A percentile compares a stretch with the other conserved stretches of the same genome.
Evolutionary conservation across 2,329 filamentous ascomycete genomes (phyloP).

Genomic region (Huntiella moniliformis): DNA sequence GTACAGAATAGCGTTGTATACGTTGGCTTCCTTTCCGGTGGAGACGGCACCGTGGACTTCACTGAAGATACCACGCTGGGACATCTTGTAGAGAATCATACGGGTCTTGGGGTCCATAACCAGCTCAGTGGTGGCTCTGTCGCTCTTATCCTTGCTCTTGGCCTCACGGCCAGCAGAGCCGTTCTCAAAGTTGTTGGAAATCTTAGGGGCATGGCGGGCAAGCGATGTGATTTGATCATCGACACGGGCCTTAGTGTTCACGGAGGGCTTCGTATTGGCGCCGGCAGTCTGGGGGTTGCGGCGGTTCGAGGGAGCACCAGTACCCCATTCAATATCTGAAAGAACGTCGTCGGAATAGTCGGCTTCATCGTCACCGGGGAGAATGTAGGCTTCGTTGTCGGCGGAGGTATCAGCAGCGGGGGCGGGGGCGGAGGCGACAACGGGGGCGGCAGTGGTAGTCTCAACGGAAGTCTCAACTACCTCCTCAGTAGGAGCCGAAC

Average conservation of each 20-base stretch:
- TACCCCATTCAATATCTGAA: slow-evolving; percentile 14
- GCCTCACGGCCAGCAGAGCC: slow-evolving; percentile 20
- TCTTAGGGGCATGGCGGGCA: slow-evolving; percentile 63
- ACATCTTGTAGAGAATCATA: slow-evolving; percentile 90
- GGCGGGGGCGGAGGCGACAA: background rate
- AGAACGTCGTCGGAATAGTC: slow-evolving; percentile 36
- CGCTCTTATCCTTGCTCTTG: slow-evolving; percentile 66
- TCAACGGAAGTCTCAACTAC: background rate
- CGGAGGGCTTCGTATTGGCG: slow-evolving; percentile 36
- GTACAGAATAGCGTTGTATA: slow-evolving; percentile 69
- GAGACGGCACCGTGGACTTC: slow-evolving; percentile 91
- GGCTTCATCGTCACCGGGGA: slow-evolving; percentile 31
- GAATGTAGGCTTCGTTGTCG: slow-evolving; percentile 6
- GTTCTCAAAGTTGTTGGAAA: slow-evolving; percentile 31
- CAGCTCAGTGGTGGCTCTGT: slow-evolving; percentile 85
- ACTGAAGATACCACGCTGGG: slow-evolving; percentile 74
- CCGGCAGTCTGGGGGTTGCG: slow-evolving; percentile 11
- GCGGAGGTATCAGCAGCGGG: slow-evolving; percentile 2
- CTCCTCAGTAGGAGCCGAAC: background rate
- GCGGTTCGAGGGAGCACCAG: slow-evolving; percentile 2
- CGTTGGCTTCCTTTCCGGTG: slow-evolving; percentile 95
- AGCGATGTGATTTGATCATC: slow-evolving; percentile 81
- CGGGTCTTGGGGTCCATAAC: slow-evolving; percentile 85
- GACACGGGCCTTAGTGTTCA: slow-evolving; percentile 61
- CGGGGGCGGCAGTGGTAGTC: background rate